Evolutionary conservation across 2,329 filamentous ascomycete species (phyloP), one percentile per base, ranked within the genome.

Genomic region (Fusarium pseudocircinatum): DNA sequence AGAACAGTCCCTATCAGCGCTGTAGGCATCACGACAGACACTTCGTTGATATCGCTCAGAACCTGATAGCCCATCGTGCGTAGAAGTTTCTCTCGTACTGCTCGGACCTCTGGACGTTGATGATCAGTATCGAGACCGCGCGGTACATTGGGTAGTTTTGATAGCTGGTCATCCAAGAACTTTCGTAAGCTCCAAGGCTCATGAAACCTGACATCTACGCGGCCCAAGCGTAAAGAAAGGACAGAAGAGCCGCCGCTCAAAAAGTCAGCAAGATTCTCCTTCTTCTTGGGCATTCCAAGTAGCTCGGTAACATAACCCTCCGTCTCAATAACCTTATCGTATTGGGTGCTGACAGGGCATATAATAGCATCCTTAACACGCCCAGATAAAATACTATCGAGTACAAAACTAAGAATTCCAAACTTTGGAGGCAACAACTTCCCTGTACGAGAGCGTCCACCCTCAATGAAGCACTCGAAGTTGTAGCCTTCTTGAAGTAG

Each of bases 251-350:
- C 88, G 34, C 94, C 90, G 3, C 92, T 93, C n/a, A 99, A 84
- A 76, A 99, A 97, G 78, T 97, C 94, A 39, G 91, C 89, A 42
- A 99, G 84, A 70, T 97, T 98, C 80, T 99, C 96, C 80, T 97
- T 97, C 78, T 94, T 94, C 83, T 99, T 99, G 1, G 96, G 96
- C 70, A 97, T 92, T 7, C 96, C 96, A 1, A 99, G 88, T 5
- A 99, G 88, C 81, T 99, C 96, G 39, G 92, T 96, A 49, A 98
- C 96, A 79, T 99, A 99, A 10, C 95, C 96, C 82, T 97, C 95
- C 2, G 97, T 97, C 82, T 99, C 96, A 67, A 99, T 97, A 63
- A 99, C 96, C 80, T 98, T 99, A 86, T 99, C 96, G 80, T 99
- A 99, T 80, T 99, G 96, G 2, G 95, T 98, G 81, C 94, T 97